Evolutionary conservation across 805 yeast genomes (phyloP).

Genomic region (Metschnikowia matae): DNA sequence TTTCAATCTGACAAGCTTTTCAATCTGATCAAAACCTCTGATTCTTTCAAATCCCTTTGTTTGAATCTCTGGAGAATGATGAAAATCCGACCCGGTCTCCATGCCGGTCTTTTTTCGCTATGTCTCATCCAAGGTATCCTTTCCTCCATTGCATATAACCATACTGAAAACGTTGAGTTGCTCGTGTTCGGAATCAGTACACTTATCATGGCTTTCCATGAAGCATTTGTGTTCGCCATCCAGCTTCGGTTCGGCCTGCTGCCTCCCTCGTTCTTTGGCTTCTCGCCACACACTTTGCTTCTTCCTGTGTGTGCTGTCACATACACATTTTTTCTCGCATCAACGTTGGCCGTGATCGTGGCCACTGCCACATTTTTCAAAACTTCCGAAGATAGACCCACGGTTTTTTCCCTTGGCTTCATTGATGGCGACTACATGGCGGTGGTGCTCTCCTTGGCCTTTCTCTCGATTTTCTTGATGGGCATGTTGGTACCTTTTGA

Average conservation of each 20-base stretch:
- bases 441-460: background rate
- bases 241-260: background rate
- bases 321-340: background rate
- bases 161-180: background rate
- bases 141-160: constrained; percentile 7
- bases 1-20: too few relatives aligned
- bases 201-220: background rate
- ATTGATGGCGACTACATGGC: background rate
- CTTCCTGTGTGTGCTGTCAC: background rate
- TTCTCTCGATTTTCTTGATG: background rate
- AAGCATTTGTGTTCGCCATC: background rate
- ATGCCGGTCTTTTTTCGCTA: constrained; percentile 9
- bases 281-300: background rate
- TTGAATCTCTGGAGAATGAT: background rate
- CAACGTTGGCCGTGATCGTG: background rate
- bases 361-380: background rate
- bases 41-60: background rate
- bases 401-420: background rate
- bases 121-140: constrained; percentile 12
- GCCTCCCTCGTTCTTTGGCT: background rate
- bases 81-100: constrained; percentile 3
- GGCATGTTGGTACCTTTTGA: background rate
- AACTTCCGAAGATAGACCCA: background rate
- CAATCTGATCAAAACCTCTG: background rate
- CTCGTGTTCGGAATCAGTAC: background rate